Base-by-base conservation (phyloP, 2,329 filamentous ascomycete genomes). In the Colletotrichum scovillei region DNA sequence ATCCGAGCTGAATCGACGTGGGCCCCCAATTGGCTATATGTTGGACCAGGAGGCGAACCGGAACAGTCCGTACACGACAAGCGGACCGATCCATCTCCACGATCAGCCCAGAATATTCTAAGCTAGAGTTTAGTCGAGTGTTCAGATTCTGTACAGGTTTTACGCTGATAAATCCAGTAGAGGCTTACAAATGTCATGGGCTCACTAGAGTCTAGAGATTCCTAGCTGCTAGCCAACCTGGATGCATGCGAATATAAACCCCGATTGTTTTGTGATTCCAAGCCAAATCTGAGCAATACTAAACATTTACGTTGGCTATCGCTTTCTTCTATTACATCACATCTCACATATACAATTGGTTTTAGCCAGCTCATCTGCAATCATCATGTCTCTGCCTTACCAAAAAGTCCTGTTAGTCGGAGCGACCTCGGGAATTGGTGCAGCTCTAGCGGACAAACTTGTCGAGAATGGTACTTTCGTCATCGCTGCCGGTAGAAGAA, bases 391-490 rank as follows among this genome's bases (percentile, higher is more conserved):
- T 4, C 89, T 89, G 77, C 84, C 82, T 5, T 90, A 90, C 79
- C 88, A 88, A 58, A 86, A 85, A 55, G 83, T 89, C n/a, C 85
- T 91, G 60, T 77, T 91, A 58, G 80, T 90, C 52, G 79, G 79
- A 28, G 79, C 78, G 1, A 78, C 78, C 0, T 80, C 79, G 0
- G 79, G 79, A 14, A 80, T 81, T 46, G 78, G 79, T 2, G 73
- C 75, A 19, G 75, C 79, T 60, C 73, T 80, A 19, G 80, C 80
- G 2, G 80, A 84, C 65, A 84, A 81, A 24, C 78, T 89, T 52
- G 76, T 88, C 65, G 63, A 79, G 16, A 78, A 81, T 56, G 85
- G 86, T 24, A 79, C 83, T 24, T 83, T 84, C 55, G 85, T 90
- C 8, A 84, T 87, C 24, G 84, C 81, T 2, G 83, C 87, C 11